phyloP scores from a whole-genome alignment of 208 protist genomes.

The Porcisia deanei region DNA sequence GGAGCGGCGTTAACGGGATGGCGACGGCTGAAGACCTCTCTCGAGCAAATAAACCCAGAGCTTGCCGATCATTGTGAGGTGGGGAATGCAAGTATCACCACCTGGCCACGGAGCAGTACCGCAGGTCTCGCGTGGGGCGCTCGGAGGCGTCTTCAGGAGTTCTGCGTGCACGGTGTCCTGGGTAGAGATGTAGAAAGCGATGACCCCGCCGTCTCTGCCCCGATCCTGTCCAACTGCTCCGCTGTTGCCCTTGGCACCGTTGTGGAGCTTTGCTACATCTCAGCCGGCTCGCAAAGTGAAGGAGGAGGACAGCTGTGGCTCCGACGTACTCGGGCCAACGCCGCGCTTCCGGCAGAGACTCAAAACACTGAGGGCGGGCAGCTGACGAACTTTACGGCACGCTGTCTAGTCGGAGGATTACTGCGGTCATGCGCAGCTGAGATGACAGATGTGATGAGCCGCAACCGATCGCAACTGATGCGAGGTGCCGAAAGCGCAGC shows the following conservation, averaged over 20 bases:
- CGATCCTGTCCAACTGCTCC: neutral
- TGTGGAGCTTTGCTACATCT: slow-evolving; percentile 9
- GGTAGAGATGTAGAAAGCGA: neutral
- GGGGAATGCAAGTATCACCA: neutral
- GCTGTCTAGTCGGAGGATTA: neutral
- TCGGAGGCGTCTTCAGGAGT: neutral
- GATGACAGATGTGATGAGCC: slow-evolving; percentile 22
- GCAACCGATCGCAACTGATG: slow-evolving; percentile 32
- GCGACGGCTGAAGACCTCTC: slow-evolving; percentile 1
- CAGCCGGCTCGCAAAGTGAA: neutral
- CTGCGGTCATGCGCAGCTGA: slow-evolving; percentile 15
- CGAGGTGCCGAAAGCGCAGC: slow-evolving; percentile 10
- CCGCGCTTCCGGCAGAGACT: neutral
- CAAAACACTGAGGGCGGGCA: neutral
- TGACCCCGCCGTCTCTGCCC: neutral
- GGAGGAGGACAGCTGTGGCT: slow-evolving; percentile 8
- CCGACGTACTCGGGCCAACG: neutral
- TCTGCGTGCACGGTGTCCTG: neutral
- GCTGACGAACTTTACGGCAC: neutral
- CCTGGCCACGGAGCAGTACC: neutral
- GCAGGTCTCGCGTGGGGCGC: slow-evolving; percentile 3
- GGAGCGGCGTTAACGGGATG: slow-evolving; percentile 7
- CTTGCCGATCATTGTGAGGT: neutral
- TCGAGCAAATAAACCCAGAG: slow-evolving; percentile 7
- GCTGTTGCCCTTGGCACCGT: slow-evolving; percentile 1